These are phyloP conservation scores for Cercospora sojina DNA, from an alignment of 2,329 filamentous ascomycete species.

Conservation along the genomic window DNA sequence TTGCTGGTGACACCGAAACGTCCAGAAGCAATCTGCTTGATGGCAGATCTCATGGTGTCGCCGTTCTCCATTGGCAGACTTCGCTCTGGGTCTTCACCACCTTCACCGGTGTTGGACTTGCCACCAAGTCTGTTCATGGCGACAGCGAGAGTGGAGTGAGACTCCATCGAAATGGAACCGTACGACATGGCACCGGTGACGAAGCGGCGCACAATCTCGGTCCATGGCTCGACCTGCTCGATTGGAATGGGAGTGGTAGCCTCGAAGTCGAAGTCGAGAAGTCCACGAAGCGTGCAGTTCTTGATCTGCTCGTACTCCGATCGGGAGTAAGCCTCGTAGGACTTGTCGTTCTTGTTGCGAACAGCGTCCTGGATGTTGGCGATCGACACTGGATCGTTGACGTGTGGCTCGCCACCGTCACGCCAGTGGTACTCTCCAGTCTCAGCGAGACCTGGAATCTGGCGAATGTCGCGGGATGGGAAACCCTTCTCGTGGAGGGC, in stretches of 20 bases:
- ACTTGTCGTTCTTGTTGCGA: constrained; percentile 96
- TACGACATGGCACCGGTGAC: constrained; percentile 98
- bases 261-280: constrained; percentile 95
- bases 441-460: constrained; percentile 78
- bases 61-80: constrained; percentile 84
- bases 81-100: constrained; percentile 91
- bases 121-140: constrained; percentile 96
- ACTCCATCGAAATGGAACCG: constrained; percentile 97
- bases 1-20: constrained; percentile 94
- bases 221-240: constrained; percentile 97
- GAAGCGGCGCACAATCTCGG: constrained; percentile 93
- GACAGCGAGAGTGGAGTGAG: constrained; percentile 90
- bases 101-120: constrained; percentile 97
- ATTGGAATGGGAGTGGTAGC: constrained; percentile 81
- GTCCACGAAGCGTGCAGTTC: constrained; percentile 87
- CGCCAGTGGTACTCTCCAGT: constrained; percentile 98
- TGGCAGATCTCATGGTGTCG: constrained; percentile 94
- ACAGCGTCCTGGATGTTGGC: constrained; percentile 97
- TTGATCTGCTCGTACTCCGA: constrained; percentile 96
- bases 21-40: constrained; percentile 95
- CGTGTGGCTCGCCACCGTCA: constrained; percentile 89
- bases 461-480: constrained; percentile 73
- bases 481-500: constrained; percentile 93
- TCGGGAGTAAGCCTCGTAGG: constrained; percentile 92
- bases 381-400: constrained; percentile 93